phyloP scores from a whole-genome alignment of 1,284 basidiomycete species.

The Malassezia slooffiae region DNA sequence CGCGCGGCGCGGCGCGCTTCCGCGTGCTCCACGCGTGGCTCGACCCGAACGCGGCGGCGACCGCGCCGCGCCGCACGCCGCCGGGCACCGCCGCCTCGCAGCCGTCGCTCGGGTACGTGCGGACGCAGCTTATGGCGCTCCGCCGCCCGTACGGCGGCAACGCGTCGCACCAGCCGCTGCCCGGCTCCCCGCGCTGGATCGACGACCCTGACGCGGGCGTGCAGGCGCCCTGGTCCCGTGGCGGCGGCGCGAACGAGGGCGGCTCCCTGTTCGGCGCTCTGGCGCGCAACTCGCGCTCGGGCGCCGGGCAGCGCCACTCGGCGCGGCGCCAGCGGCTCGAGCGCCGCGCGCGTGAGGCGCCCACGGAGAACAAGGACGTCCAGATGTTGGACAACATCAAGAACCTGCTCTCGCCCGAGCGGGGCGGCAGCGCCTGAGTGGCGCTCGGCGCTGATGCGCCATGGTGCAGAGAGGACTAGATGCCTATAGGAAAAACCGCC shows the following conservation, averaged over 20 bases:
- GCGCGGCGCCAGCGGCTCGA: slow-evolving; percentile 10
- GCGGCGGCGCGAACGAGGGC: not conserved
- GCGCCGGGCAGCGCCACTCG: not conserved
- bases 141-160: slow-evolving; percentile 2
- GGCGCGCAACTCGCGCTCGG: slow-evolving; percentile 5
- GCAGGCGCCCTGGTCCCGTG: not conserved
- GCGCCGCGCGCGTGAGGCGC: slow-evolving; percentile 6
- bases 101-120: slow-evolving; percentile 11
- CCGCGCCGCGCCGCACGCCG: slow-evolving; percentile 10
- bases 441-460: not conserved
- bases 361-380: slow-evolving; percentile 9
- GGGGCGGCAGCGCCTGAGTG: not conserved
- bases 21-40: slow-evolving; percentile 14
- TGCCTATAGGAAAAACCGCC: not conserved
- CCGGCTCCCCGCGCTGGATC: slow-evolving; percentile 12
- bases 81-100: not conserved
- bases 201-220: slow-evolving; percentile 2
- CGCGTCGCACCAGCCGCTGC: slow-evolving; percentile 2
- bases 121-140: slow-evolving; percentile 13
- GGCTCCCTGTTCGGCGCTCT: slow-evolving; percentile 14
- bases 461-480: not conserved
- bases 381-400: slow-evolving; percentile 17
- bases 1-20: slow-evolving; percentile 12
- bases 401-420: slow-evolving; percentile 12
- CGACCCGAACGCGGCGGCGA: slow-evolving; percentile 3